These are phyloP conservation scores for Trichoderma hamatum DNA, from an alignment of 2,329 filamentous ascomycete species.

Conservation along the genomic window DNA sequence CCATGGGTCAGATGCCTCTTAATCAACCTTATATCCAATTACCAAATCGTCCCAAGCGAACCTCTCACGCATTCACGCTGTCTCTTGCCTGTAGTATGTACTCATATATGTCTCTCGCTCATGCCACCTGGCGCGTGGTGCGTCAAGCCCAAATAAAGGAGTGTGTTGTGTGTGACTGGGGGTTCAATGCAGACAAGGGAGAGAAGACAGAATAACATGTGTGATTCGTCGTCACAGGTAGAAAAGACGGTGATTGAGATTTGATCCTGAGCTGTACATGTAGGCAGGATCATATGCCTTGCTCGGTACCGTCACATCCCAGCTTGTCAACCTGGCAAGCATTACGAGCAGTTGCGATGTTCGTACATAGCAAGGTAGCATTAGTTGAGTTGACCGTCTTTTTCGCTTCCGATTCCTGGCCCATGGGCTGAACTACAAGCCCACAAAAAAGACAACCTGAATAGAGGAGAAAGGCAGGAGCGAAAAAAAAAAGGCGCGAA, in stretches of 20 bases:
- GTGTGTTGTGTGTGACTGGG: neutral
- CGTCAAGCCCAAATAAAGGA: neutral
- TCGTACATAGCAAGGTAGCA: neutral
- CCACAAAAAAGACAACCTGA: conserved; percentile 22
- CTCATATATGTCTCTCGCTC: neutral
- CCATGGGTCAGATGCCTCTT: conserved; percentile 21
- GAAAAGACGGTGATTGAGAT: neutral
- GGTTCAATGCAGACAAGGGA: conserved; percentile 9
- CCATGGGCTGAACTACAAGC: conserved; percentile 23
- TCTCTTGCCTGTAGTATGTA: neutral
- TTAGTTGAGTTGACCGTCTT: conserved; percentile 27
- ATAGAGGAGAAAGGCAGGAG: neutral
- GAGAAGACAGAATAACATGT: neutral
- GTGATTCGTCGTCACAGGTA: conserved; percentile 1
- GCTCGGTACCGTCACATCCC: conserved; percentile 1
- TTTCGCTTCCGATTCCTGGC: conserved; percentile 18
- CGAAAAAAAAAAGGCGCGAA: neutral
- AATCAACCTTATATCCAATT: conserved; percentile 17
- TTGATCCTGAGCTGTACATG: conserved; percentile 8
- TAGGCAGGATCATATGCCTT: conserved; percentile 23
- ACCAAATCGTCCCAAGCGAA: neutral
- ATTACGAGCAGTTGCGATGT: neutral
- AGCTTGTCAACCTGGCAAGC: neutral
- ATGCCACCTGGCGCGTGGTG: neutral
- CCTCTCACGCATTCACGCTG: neutral